Evolutionary conservation across 1,139 yeast genomes (phyloP).

Genomic region (Debaryomycetaceae sp.): DNA sequence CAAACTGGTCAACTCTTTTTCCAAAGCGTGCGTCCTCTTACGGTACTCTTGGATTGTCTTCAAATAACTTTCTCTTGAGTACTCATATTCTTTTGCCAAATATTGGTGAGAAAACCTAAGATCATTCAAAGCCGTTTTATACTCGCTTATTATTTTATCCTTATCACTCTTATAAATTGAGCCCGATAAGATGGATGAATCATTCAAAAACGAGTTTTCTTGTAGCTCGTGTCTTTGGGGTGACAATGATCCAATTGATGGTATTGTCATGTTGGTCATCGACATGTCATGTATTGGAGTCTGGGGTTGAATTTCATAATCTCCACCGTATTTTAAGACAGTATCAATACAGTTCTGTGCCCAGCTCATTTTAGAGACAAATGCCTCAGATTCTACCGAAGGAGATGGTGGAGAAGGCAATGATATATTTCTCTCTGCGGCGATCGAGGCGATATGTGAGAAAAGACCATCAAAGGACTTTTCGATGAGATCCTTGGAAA

Average conservation of each 20-base stretch:
- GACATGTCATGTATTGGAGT: constrained; percentile 10
- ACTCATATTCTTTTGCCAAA: constrained; percentile 57
- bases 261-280: constrained; percentile 11
- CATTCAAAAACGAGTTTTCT: constrained; percentile 20
- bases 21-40: constrained; percentile 40
- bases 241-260: constrained; percentile 13
- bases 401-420: constrained; percentile 46
- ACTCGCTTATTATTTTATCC: constrained; percentile 34
- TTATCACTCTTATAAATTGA: constrained; percentile 17
- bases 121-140: constrained; percentile 57
- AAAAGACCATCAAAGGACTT: constrained; percentile 44
- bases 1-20: constrained; percentile 37
- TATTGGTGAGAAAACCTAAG: constrained; percentile 63
- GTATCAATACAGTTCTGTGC: constrained; percentile 52
- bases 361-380: constrained; percentile 44
- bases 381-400: constrained; percentile 20
- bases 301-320: constrained; percentile 1
- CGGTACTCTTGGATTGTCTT: constrained; percentile 49
- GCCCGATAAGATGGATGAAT: constrained; percentile 25
- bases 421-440: constrained; percentile 47
- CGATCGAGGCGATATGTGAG: constrained; percentile 51
- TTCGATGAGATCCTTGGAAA: constrained; percentile 4
- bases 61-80: constrained; percentile 49
- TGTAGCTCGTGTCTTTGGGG: constrained; percentile 9
- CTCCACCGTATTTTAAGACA: constrained; percentile 14